Base-by-base conservation (phyloP, 805 yeast genomes). In the Cyberlindnera euphorbiae region DNA sequence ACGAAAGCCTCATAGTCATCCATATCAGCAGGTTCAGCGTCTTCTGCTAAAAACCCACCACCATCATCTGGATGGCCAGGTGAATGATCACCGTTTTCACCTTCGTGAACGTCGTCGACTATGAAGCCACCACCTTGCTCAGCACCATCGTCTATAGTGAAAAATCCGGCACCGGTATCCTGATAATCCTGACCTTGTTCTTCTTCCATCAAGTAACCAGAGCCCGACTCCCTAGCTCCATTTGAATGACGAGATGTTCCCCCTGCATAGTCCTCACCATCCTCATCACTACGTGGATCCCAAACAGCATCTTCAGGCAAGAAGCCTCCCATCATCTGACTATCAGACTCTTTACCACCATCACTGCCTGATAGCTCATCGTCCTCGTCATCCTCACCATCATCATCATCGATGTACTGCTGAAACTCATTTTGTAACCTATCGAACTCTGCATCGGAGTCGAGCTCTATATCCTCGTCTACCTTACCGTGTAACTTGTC, bases 401-500 rank as follows among this genome's bases (percentile, higher is more conserved):
- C 44, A 27, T 39, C 45, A 29, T 42, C 40, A 4, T 38, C 50
- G 21, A 53, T 32, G 26, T 52, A 53, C 2, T 46, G 42, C 6
- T 49, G 48, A 24, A 49, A 45, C 29, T 51, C 53, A 15, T 39
- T 32, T 24, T 49, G 44, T 13, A 50, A 19, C 10, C 23, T 18
- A 5, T 37, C 42, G 19, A 33, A 42, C n/a, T 42, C 51, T 2
- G 35, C 42, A 5, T 39, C 42, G 14, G 41, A 42, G n/a, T 21
- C 38, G 2, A 17, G 8, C 8, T 19, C 27, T 1, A 21, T 28
- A 4, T 19, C 38, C 17, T 35, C 41, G 3, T 38, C 44, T 33
- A 46, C 32, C 33, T 41, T 45, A 6, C 82, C 80, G 49, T 75
- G 78, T 4, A 61, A 50, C 26, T 48, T 53, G 40, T 73, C 68